Evolutionary conservation across 108 stramenopile genomes (phyloP), one percentile per base, ranked within the genome.

Genomic region (Schizochytrium sp.): DNA sequence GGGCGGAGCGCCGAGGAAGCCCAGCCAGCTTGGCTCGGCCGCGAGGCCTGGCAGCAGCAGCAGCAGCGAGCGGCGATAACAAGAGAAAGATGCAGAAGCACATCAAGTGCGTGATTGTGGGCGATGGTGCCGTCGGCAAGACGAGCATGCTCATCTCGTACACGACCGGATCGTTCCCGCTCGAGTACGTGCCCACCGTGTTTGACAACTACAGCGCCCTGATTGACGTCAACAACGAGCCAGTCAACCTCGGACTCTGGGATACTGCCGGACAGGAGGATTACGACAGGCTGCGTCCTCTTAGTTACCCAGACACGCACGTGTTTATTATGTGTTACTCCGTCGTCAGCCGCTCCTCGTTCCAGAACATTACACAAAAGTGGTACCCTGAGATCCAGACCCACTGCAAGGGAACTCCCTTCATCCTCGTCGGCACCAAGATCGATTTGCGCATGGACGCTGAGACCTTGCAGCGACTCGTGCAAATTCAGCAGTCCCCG

Each of bases 211-310:
- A 94, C 69, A 92, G 92, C 59, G 93, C 94, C 53, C 94, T 92
- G 29, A 93, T 94, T 10, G 92, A 92, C 92, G 94, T 95, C 23
- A 93, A 93, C 58, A 28, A 47, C 16, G 72, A 72, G 47, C 60
- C 69, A 45, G 43, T 71, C 14, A 71, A 71, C 60, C 60, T 88
- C 25, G 34, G 93, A 16, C 72, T 95, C 14, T 95, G 94, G 94
- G 94, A 95, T 59, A 95, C 94, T 0, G 94, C 94, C 12, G 94
- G 94, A 16, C 94, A 95, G 91, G 94, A 94, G 58, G 94, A 95
- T 51, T 95, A 95, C 89, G 94, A 95, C 57, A 90, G 94, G 28
- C 91, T 95, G 23, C 92, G 94, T 51, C 93, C 94, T n/a, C 92
- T 95, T 48, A 91, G 90, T 29, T 95, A 95, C 89, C 94, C 94